These are phyloP conservation scores for Gracilaria vermiculophylla DNA, from an alignment of 23 red algal genomes.

Conservation along the genomic window DNA sequence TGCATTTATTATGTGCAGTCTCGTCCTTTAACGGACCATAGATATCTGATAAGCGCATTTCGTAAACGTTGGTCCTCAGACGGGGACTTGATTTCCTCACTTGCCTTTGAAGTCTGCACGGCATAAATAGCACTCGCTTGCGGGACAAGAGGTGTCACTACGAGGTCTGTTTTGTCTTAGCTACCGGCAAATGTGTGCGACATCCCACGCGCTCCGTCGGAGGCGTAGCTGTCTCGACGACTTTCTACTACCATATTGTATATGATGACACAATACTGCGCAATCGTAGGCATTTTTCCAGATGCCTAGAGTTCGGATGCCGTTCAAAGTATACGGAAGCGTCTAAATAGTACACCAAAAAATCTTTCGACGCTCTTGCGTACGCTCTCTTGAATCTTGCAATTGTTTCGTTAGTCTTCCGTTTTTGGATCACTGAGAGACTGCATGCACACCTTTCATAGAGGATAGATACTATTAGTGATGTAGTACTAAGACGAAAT, in stretches of 20 bases:
- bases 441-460: constrained; percentile 9
- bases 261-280: background rate
- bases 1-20: too few relatives aligned
- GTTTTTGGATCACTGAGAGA: background rate
- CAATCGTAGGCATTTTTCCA: background rate
- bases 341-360: constrained; percentile 4
- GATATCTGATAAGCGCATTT: too few relatives aligned
- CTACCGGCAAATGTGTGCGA: too few relatives aligned
- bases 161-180: too few relatives aligned
- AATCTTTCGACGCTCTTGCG: background rate
- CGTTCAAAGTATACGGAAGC: background rate
- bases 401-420: background rate
- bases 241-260: constrained; percentile 38
- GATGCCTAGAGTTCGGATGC: background rate
- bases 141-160: too few relatives aligned
- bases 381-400: background rate
- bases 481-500: background rate
- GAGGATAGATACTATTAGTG: background rate
- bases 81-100: too few relatives aligned
- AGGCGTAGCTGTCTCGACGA: too few relatives aligned
- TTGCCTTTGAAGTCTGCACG: too few relatives aligned
- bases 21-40: too few relatives aligned
- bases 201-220: too few relatives aligned
- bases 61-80: too few relatives aligned
- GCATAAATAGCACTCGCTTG: too few relatives aligned